Evolutionary conservation across 2,329 filamentous ascomycete genomes (phyloP).

Genomic region (Alternaria infectoria): DNA sequence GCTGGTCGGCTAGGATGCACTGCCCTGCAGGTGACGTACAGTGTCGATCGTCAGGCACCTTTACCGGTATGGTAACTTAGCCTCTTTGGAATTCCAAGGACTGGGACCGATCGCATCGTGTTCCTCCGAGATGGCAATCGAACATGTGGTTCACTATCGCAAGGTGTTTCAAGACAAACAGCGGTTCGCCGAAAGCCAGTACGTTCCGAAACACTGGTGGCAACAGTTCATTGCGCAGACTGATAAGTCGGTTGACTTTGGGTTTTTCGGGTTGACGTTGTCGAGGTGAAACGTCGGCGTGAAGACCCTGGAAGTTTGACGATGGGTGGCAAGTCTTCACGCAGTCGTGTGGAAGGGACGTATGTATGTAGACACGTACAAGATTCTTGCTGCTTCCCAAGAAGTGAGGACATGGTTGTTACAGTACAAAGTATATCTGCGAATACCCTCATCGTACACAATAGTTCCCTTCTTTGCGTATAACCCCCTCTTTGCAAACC

Average conservation of each 20-base stretch:
- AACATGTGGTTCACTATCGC: background rate
- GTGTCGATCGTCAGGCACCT: background rate
- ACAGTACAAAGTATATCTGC: background rate
- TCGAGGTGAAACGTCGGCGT: background rate
- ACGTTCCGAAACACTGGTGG: slow-evolving; percentile 11
- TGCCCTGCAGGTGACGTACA: background rate
- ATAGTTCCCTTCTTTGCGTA: background rate
- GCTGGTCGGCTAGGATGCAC: background rate
- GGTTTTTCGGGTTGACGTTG: background rate
- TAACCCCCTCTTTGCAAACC: background rate
- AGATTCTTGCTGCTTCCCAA: background rate
- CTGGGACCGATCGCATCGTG: background rate
- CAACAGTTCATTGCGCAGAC: background rate
- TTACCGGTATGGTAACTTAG: background rate
- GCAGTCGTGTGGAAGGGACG: background rate
- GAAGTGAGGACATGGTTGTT: background rate
- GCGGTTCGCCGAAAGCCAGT: background rate
- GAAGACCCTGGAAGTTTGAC: background rate
- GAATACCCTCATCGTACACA: background rate
- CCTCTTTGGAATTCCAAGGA: background rate
- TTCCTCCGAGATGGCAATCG: background rate
- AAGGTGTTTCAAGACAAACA: background rate
- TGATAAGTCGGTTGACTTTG: background rate
- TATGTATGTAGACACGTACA: background rate
- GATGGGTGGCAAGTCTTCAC: background rate